These are phyloP conservation scores for Limonium bicolor DNA, from an alignment of 148 eudicot genomes.

Conservation along the genomic window DNA sequence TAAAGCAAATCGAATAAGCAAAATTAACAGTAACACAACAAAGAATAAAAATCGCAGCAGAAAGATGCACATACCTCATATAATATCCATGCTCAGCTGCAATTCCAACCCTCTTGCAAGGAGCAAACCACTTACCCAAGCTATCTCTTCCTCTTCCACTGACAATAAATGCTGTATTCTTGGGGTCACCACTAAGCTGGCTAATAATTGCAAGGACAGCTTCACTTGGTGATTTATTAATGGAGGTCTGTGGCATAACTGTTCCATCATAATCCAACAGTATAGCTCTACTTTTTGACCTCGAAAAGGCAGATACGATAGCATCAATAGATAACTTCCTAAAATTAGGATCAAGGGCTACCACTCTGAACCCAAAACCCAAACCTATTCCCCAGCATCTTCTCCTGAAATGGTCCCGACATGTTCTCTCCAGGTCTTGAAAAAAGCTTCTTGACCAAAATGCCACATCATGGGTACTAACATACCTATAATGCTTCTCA, in stretches of 20 bases:
- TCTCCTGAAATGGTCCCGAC: slow-evolving; percentile 19
- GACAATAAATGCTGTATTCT: slow-evolving; percentile 24
- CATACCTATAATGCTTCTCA: slow-evolving; percentile 21
- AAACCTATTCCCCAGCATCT: slow-evolving; percentile 28
- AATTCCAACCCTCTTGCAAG: slow-evolving; percentile 20
- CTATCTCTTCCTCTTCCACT: slow-evolving; percentile 23
- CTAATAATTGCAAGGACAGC: slow-evolving; percentile 16
- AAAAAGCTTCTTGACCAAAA: slow-evolving; percentile 11
- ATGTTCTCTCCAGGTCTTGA: slow-evolving; percentile 11
- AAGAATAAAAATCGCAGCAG: too few species aligned
- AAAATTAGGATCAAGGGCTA: slow-evolving; percentile 23
- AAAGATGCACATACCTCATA: slow-evolving; percentile 12
- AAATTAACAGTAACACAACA: too few species aligned
- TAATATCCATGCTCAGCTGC: slow-evolving; percentile 32
- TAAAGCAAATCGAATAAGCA: too few species aligned
- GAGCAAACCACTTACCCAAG: slow-evolving; percentile 23
- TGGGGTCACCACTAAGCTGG: slow-evolving; percentile 12
- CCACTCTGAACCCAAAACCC: slow-evolving; percentile 29
- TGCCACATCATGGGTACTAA: slow-evolving; percentile 21
- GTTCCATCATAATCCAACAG: slow-evolving; percentile 30
- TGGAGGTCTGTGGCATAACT: slow-evolving; percentile 22
- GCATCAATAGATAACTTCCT: slow-evolving; percentile 21
- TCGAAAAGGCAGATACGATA: slow-evolving; percentile 18
- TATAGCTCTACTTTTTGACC: slow-evolving; percentile 21
- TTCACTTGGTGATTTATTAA: slow-evolving; percentile 19